A percentile compares a stretch with the other conserved stretches of the same genome.
These are phyloP conservation scores for Boletus sp. DNA, from an alignment of 768 basidiomycete species.

Conservation along the genomic window DNA sequence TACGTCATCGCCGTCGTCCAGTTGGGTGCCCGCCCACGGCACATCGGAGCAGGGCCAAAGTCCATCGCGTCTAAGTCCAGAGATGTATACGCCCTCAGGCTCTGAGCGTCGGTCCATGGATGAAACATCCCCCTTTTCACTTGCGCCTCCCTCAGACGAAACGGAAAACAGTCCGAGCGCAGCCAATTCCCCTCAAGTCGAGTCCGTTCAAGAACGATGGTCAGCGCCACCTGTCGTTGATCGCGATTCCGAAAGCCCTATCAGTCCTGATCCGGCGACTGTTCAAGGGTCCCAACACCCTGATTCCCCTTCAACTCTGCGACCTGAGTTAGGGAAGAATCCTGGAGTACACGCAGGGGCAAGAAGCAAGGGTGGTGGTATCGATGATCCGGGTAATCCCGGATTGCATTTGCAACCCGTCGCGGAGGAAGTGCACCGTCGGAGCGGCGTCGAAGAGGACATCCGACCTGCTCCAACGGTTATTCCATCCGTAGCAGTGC, in stretches of 20 bases:
- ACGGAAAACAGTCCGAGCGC: neutral
- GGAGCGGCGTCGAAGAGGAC: conserved; percentile 17
- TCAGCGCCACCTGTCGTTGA: conserved; percentile 57
- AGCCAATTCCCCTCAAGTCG: neutral
- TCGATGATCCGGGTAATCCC: conserved; percentile 13
- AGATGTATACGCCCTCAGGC: conserved; percentile 34
- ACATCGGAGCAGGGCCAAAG: conserved; percentile 13
- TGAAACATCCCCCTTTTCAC: conserved; percentile 43
- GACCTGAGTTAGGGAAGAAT: conserved; percentile 38
- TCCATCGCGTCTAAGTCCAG: conserved; percentile 7
- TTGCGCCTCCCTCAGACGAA: conserved; percentile 5
- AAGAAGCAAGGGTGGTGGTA: conserved; percentile 8
- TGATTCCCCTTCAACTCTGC: conserved; percentile 1
- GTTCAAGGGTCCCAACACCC: neutral
- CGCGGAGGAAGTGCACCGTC: conserved; percentile 18
- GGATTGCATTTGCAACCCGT: conserved; percentile 17
- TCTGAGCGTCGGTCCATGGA: conserved; percentile 34
- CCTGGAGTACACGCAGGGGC: conserved; percentile 38
- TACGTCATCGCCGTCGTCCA: conserved; percentile 30
- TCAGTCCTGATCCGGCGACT: conserved; percentile 22
- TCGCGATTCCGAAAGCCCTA: conserved; percentile 29
- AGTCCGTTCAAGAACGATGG: conserved; percentile 12
- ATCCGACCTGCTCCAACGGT: neutral
- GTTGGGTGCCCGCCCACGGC: conserved; percentile 1
- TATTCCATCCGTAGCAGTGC: neutral